Percentiles rank a stretch among this genome's conserved stretches.
Conservation (phyloP, 2,329 filamentous ascomycete species). For the Lasiodiplodia sp. region DNA sequence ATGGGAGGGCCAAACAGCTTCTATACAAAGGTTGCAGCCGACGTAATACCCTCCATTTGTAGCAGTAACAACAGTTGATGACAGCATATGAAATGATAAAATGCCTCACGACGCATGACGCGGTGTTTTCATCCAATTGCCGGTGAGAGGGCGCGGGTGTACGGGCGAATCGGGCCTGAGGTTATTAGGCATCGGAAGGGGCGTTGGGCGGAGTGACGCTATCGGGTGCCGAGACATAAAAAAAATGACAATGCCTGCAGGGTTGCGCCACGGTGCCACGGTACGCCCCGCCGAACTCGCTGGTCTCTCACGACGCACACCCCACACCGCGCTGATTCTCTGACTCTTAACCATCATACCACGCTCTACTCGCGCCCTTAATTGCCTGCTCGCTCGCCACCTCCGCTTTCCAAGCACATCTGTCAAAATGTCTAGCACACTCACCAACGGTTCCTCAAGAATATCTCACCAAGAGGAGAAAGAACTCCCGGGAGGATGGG, state of each 20-base stretch:
- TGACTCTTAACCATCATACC: constrained; percentile 26
- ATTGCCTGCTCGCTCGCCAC: background rate
- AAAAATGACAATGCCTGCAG: constrained; percentile 24
- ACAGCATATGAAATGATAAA: constrained; percentile 5
- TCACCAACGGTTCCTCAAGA: constrained; percentile 37
- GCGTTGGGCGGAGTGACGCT: constrained; percentile 20
- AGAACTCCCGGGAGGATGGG: constrained; percentile 68
- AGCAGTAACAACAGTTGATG: constrained; percentile 8
- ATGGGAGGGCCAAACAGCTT: constrained; percentile 8
- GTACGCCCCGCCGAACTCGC: constrained; percentile 27
- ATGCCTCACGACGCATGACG: constrained; percentile 9
- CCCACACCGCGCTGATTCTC: constrained; percentile 20
- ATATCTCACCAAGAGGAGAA: constrained; percentile 52
- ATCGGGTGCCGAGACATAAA: constrained; percentile 16
- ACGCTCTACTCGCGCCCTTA: constrained; percentile 7
- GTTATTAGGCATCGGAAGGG: background rate
- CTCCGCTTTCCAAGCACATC: background rate
- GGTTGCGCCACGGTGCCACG: constrained; percentile 24
- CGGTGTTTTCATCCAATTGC: background rate
- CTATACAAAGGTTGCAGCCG: constrained; percentile 4
- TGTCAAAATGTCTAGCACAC: constrained; percentile 26
- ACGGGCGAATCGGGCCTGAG: constrained; percentile 1
- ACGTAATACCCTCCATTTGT: constrained; percentile 11
- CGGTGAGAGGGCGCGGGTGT: background rate
- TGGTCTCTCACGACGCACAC: constrained; percentile 21